Evolutionary conservation across 306 rosid species (phyloP), one percentile per base, ranked within the genome.

Genomic region (Citrullus colocynthis): DNA sequence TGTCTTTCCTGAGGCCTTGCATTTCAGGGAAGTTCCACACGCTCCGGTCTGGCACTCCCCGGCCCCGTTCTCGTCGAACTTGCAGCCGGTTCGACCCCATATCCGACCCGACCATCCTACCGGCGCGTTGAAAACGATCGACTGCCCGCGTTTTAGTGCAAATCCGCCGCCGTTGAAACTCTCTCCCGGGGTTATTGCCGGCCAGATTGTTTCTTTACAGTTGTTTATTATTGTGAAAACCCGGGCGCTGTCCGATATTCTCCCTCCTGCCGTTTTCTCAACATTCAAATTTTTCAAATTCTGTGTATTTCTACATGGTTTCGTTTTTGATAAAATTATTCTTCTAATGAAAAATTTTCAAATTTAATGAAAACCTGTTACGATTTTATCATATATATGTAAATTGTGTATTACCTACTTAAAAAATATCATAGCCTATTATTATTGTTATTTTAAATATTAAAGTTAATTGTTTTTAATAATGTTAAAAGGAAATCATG

Each of bases 31-130:
- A 0, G 65, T 41, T 10, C 98, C 98, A 11, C 98, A 95, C 6
- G 86, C 62, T 2, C 95, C 97, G 1, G 97, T 95, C 63, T 85
- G 86, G 82, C 98, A 95, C 0, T 74, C 1, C 0, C 97, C 96
- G 3, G 15, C 66, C 5, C 97, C 98, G n/a, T 6, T 55, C 30
- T 74, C 55, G 86, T 90, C 88, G 65, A 95, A 95, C n/a, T 83
- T 86, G 91, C 98, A 95, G 0, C 98, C 96, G 2, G 93, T 92
- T 81, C 98, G 87, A 17, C 93, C 97, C 97, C 97, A 95, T 14
- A 95, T 90, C n/a, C 98, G 82, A 4, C 98, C 98, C 0, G 85
- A 79, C 98, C 98, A 95, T 0, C 89, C 74, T 0, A 87, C 80
- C 4, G 97, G 97, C 16, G 97, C 96, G 0, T 88, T 92, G 83